phyloP scores from a whole-genome alignment of 495 filamentous ascomycete species.

The Darksidea phi region DNA sequence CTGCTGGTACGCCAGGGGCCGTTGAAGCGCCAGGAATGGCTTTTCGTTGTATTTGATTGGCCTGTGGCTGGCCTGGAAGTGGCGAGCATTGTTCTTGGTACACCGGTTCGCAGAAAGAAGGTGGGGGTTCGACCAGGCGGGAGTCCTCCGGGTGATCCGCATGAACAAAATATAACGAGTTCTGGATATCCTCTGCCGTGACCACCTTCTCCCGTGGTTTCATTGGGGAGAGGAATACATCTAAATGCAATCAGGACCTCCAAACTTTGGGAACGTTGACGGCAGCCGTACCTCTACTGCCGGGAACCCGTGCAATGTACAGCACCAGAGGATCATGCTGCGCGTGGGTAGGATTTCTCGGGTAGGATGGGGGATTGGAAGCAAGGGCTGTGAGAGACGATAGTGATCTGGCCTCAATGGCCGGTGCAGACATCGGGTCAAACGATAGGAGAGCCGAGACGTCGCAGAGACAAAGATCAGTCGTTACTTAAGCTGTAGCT shows the following conservation, averaged over 20 bases:
- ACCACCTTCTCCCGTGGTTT: slow-evolving; percentile 85
- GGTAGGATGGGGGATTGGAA: slow-evolving; percentile 80
- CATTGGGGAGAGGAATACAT: slow-evolving; percentile 89
- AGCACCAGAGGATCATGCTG: slow-evolving; percentile 67
- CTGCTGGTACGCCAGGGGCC: slow-evolving; percentile 2
- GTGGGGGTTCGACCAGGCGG: slow-evolving; percentile 13
- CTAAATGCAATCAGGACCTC: slow-evolving; percentile 47
- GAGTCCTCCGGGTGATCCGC: slow-evolving; percentile 65
- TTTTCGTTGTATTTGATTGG: slow-evolving; percentile 21
- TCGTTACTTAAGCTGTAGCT: slow-evolving; percentile 34
- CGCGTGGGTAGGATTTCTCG: slow-evolving; percentile 66
- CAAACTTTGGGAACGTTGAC: slow-evolving; percentile 7
- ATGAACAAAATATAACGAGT: slow-evolving; percentile 88
- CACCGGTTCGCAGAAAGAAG: background rate
- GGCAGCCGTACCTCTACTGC: slow-evolving; percentile 68
- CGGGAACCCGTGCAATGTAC: slow-evolving; percentile 90
- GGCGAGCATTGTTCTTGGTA: background rate
- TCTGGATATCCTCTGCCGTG: slow-evolving; percentile 80
- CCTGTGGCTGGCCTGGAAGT: slow-evolving; percentile 4
- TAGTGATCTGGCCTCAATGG: slow-evolving; percentile 78
- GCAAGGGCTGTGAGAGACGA: slow-evolving; percentile 76
- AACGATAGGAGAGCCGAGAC: background rate
- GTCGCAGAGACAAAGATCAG: slow-evolving; percentile 2
- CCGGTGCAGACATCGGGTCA: slow-evolving; percentile 21
- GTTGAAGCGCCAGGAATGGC: slow-evolving; percentile 7